Percentiles rank a stretch among this genome's conserved stretches.
Evolutionary conservation across 2,329 filamentous ascomycete genomes (phyloP).

Genomic region (Allantophomopsis cytisporea): DNA sequence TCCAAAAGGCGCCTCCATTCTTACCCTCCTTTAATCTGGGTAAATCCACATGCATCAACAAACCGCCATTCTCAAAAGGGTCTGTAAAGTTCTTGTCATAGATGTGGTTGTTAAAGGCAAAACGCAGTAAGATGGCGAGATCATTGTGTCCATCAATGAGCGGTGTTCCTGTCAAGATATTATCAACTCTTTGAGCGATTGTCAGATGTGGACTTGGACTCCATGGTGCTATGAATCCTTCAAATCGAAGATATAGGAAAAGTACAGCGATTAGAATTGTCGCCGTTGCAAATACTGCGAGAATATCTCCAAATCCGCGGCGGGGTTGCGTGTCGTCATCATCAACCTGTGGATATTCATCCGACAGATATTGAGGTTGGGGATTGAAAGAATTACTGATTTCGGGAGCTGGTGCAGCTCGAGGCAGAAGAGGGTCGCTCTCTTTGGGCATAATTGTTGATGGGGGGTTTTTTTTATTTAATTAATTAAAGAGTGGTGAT

Average conservation of each 20-base stretch:
- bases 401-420: conserved; percentile 12
- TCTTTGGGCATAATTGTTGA: conserved; percentile 4
- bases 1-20: conserved; percentile 87
- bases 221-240: conserved; percentile 2
- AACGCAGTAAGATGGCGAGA: conserved; percentile 60
- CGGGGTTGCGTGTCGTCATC: too few relatives aligned
- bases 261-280: too few relatives aligned
- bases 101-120: conserved; percentile 61
- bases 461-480: too few relatives aligned
- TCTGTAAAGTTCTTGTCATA: conserved; percentile 60
- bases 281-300: too few relatives aligned
- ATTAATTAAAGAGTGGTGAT: too few relatives aligned
- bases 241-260: not conserved
- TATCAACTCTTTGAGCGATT: conserved; percentile 22
- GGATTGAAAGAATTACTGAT: conserved; percentile 4
- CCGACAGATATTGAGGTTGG: too few relatives aligned
- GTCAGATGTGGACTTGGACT: conserved; percentile 6
- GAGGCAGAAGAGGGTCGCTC: conserved; percentile 16
- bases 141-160: conserved; percentile 82
- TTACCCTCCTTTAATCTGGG: conserved; percentile 57
- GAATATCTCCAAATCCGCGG: too few relatives aligned
- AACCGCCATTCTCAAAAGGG: conserved; percentile 56
- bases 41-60: conserved; percentile 65
- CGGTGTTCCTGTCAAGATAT: conserved; percentile 29
- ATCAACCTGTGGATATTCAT: too few relatives aligned